phyloP scores from a whole-genome alignment of 2,329 filamentous ascomycete genomes.

The Nemania diffusa region DNA sequence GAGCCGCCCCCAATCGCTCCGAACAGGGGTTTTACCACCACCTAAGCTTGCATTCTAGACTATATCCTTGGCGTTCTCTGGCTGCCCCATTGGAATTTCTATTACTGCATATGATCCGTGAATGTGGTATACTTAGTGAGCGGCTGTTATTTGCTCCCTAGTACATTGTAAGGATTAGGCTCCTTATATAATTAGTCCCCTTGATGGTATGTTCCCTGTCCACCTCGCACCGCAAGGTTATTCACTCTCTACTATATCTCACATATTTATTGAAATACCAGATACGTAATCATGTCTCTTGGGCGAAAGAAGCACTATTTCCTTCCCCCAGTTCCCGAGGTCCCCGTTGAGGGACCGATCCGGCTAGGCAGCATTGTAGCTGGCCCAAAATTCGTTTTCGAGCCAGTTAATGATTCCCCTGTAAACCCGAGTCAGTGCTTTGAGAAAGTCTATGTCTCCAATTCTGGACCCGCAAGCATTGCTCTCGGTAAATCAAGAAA shows the following conservation, averaged over 20 bases:
- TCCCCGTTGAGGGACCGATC: conserved; percentile 20
- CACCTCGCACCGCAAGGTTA: neutral
- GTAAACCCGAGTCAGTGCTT: conserved; percentile 6
- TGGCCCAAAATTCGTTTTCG: conserved; percentile 10
- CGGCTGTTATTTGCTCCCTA: too few relatives aligned
- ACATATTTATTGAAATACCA: neutral
- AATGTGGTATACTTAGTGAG: too few relatives aligned
- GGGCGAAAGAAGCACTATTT: conserved; percentile 26
- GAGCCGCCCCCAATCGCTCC: neutral
- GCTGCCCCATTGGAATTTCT: too few relatives aligned
- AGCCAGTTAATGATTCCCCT: conserved; percentile 13
- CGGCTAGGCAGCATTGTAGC: conserved; percentile 15
- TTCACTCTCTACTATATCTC: neutral
- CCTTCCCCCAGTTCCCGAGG: conserved; percentile 15
- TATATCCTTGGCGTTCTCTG: too few relatives aligned
- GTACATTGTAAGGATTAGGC: too few relatives aligned
- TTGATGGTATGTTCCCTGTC: neutral
- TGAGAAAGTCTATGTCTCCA: conserved; percentile 22
- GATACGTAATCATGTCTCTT: conserved; percentile 3
- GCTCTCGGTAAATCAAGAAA: conserved; percentile 5
- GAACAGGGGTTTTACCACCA: neutral
- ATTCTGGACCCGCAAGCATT: conserved; percentile 16
- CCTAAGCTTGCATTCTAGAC: too few relatives aligned
- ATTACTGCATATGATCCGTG: neutral
- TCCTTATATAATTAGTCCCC: too few relatives aligned